Conservation (phyloP, 768 basidiomycete genomes). For the Lyophyllum atratum region DNA sequence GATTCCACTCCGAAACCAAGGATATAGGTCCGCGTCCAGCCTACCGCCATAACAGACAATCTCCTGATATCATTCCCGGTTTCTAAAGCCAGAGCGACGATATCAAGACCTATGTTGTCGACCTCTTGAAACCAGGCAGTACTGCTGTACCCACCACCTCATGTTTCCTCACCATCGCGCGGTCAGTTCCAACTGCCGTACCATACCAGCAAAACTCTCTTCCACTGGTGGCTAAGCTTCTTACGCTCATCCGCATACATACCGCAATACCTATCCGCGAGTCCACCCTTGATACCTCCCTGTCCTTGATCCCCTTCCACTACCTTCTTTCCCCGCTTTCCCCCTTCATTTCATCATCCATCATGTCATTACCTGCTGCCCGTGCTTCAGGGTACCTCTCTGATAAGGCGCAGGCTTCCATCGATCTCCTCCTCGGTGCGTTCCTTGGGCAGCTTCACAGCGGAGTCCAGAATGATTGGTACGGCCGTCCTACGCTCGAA, state of each 20-base stretch:
- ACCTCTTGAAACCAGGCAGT: conserved; percentile 13
- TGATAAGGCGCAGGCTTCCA: conserved; percentile 37
- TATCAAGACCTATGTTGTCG: conserved; percentile 19
- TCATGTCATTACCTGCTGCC: conserved; percentile 40
- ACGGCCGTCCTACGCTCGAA: conserved; percentile 47
- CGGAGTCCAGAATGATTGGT: conserved; percentile 76
- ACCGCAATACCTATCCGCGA: conserved; percentile 54
- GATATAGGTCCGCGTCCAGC: conserved; percentile 16
- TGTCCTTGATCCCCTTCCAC: conserved; percentile 44
- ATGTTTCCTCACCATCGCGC: conserved; percentile 34
- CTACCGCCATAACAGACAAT: not conserved
- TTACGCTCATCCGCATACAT: conserved; percentile 40
- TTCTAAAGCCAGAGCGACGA: conserved; percentile 15
- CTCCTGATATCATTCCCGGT: not conserved
- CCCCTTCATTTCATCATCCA: conserved; percentile 33
- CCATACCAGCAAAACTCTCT: conserved; percentile 39
- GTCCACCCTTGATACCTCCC: conserved; percentile 50
- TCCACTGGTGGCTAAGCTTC: conserved; percentile 37
- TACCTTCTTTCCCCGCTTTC: conserved; percentile 54
- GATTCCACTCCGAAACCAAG: conserved; percentile 12
- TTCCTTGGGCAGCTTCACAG: conserved; percentile 65
- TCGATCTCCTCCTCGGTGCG: conserved; percentile 65
- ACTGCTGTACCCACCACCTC: conserved; percentile 8
- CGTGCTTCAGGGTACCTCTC: conserved; percentile 36
- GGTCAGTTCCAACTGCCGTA: conserved; percentile 5